Base-by-base conservation (phyloP, 2,329 filamentous ascomycete species). In the Pezizomycotina sp. region DNA sequence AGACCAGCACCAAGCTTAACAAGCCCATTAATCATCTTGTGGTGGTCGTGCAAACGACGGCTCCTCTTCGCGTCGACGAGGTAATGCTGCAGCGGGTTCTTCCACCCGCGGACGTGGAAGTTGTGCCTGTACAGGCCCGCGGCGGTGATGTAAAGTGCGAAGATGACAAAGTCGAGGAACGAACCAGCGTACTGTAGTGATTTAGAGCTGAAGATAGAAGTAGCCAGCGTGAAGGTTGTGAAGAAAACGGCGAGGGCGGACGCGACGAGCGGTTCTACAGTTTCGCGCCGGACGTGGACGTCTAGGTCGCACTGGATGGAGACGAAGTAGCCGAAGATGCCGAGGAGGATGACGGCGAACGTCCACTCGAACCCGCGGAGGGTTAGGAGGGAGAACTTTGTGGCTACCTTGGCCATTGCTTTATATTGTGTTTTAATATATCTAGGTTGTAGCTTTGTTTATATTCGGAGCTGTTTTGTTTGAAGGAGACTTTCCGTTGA, bases 281-380 rank as follows among this genome's bases (percentile, higher is more conserved):
- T 29, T 24, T 45, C 43, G 7, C 21, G 21, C 5, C 36, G 42
- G 8, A 36, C 22, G 10, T 21, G 13, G 5, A 36, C 31, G 16
- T 40, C 33, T 6, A 36, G 38, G 6, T 27, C 39, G 5, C 12
- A 31, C n/a, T 36, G 29, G 20, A 43, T 20, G 28, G 34, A 34
- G 25, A 49, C 43, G 27, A 51, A 48, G 36, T 47, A 51, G 25
- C 45, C 43, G 10, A 46, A 43, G 23, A 36, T 25, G 21, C 48
- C 47, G 4, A 46, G 35, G 19, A 51, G 48, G 34, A 48, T 47
- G 22, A 49, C 25, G 16, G 44, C 41, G 31, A 49, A 47, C n/a
- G n/a, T n/a, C n/a, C n/a, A n/a, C n/a, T n/a, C n/a, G n/a, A n/a
- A n/a, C n/a, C n/a, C n/a, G n/a, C n/a, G n/a, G n/a, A n/a, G n/a